Evolutionary conservation across 1,284 basidiomycete genomes (phyloP), one percentile per base, ranked within the genome.

Genomic region (Cryptococcus sp.): DNA sequence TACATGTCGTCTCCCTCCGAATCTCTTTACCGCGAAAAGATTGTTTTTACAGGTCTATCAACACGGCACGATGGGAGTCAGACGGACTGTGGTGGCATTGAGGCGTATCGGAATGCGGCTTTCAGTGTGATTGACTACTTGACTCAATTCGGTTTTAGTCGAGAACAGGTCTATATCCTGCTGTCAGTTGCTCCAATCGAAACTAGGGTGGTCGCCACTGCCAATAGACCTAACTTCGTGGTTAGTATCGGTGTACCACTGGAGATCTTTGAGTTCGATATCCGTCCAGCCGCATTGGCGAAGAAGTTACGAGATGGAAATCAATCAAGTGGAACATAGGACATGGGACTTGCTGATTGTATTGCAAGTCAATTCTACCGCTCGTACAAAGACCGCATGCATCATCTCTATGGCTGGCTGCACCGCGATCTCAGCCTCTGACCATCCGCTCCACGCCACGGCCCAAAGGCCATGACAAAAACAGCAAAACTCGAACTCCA

Each of bases 121-220:
- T 73, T 86, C 48, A 87, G 87, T 58, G 81, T 84, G 5, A 88
- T 90, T 56, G 79, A 81, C 2, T 89, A 89, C 68, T 75, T 89
- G 39, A 77, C 54, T 43, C 64, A 67, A 48, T 59, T 73, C 37
- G 75, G 75, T 7, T 77, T 73, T 61, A 69, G 68, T 1, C 56
- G 67, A n/a, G 74, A 83, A 77, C 88, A 88, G 78, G 84, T 62
- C 80, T 84, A 88, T 62, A 79, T 89, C 5, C 75, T 89, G 10
- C 77, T 90, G 16, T 84, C 83, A 1, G 86, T 86, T 0, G 86
- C 86, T 0, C 86, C 87, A 0, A 76, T 88, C 41, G 87, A 89
- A 31, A 51, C 56, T 1, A 56, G 62, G 34, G 64, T 66, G 1
- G 58, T 61, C 2, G 62, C 62, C 13, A 63, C 61, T 7, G 64